phyloP scores from a whole-genome alignment of 768 basidiomycete genomes.

The Rhodosporidiobolus odoratus region DNA sequence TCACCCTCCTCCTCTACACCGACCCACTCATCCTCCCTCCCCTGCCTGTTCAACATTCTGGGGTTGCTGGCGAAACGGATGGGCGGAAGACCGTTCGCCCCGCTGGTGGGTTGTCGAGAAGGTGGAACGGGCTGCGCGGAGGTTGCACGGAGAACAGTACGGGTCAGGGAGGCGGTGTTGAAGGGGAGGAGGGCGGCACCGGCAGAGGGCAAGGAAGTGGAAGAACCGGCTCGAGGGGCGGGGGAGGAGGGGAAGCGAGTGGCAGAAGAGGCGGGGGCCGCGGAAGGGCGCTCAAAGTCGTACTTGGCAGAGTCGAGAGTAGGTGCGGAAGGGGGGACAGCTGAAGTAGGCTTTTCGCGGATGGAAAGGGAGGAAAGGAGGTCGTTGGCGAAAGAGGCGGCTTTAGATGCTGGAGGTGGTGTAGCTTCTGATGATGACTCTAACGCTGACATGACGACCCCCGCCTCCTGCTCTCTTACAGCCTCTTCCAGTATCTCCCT shows the following conservation, averaged over 20 bases:
- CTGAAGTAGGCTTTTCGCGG: conserved; percentile 7
- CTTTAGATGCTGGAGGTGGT: not conserved
- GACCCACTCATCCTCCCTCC: conserved; percentile 18
- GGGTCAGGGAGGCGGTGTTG: conserved; percentile 5
- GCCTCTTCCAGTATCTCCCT: not conserved
- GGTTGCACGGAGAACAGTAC: conserved; percentile 13
- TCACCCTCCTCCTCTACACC: conserved; percentile 7
- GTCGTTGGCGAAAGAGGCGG: not conserved
- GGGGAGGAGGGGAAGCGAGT: conserved; percentile 9
- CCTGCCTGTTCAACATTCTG: conserved; percentile 17
- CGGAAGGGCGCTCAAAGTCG: conserved; percentile 23
- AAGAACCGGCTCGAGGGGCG: not conserved
- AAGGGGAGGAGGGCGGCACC: conserved; percentile 17
- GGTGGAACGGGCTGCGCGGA: not conserved
- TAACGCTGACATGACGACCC: not conserved
- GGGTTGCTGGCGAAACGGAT: conserved; percentile 12
- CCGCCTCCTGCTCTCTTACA: not conserved
- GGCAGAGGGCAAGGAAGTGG: not conserved
- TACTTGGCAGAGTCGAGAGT: not conserved
- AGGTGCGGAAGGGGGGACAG: not conserved
- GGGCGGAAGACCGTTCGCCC: conserved; percentile 10
- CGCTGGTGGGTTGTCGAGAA: not conserved
- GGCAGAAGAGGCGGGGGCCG: not conserved
- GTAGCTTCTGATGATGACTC: not conserved
- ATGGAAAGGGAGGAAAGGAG: conserved; percentile 19